These are phyloP conservation scores for Coemansia guatemalensis DNA, from an alignment of 192 early-diverging fungal genomes.

Conservation along the genomic window DNA sequence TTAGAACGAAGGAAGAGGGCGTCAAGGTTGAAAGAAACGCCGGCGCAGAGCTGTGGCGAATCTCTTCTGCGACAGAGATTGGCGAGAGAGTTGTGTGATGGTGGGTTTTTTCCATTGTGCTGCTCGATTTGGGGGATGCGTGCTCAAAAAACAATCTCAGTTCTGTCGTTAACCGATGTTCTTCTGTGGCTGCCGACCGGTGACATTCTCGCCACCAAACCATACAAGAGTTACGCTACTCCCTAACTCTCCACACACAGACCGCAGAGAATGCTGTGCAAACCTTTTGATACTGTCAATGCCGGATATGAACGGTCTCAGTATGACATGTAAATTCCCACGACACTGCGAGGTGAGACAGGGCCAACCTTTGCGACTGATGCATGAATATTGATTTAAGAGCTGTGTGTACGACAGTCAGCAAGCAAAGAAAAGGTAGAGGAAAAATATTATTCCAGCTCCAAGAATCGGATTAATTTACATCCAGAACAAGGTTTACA, in stretches of 20 bases:
- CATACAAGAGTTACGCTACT: neutral
- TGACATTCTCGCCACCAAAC: neutral
- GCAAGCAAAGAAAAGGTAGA: neutral
- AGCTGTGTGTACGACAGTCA: neutral
- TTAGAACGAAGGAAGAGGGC: neutral
- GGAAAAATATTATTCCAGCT: neutral
- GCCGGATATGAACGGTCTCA: neutral
- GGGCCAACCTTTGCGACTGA: neutral
- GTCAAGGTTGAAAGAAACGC: neutral
- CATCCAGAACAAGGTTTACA: neutral
- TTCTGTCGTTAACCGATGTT: neutral
- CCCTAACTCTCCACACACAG: neutral
- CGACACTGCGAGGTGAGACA: neutral
- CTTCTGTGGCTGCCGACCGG: neutral
- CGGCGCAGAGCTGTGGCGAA: neutral
- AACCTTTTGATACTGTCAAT: neutral
- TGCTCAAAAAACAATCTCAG: neutral
- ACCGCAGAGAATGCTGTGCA: neutral
- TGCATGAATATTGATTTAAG: neutral
- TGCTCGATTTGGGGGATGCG: neutral
- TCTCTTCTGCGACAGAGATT: neutral
- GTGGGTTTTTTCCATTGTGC: neutral
- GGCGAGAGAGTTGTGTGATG: neutral
- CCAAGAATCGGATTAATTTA: slow-evolving; percentile 3
- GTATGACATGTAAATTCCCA: neutral